phyloP scores from a whole-genome alignment of 2,329 filamentous ascomycete species.

The Trichoderma sp. region DNA sequence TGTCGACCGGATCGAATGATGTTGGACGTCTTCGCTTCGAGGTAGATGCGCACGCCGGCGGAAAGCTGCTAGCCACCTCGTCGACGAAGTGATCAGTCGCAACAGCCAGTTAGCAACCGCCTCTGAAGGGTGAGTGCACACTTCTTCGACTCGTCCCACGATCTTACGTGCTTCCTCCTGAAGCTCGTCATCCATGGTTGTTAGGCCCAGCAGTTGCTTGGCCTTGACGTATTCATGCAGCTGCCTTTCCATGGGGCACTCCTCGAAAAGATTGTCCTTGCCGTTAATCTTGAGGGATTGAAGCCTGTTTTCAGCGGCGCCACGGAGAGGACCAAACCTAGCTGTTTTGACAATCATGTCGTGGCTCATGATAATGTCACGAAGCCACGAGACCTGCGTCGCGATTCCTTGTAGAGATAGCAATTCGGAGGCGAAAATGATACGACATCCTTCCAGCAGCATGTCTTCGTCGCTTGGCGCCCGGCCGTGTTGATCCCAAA shows the following conservation, averaged over 20 bases:
- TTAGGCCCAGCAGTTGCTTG: slow-evolving; percentile 56
- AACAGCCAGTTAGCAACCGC: slow-evolving; percentile 58
- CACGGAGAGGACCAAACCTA: slow-evolving; percentile 50
- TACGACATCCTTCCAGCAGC: slow-evolving; percentile 59
- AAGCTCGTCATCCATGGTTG: slow-evolving; percentile 60
- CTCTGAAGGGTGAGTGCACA: slow-evolving; percentile 51
- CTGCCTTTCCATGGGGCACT: slow-evolving; percentile 56
- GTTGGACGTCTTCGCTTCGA: slow-evolving; percentile 55
- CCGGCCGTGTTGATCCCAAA: slow-evolving; percentile 43
- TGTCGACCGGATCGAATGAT: slow-evolving; percentile 50
- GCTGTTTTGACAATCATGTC: slow-evolving; percentile 46
- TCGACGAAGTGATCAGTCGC: slow-evolving; percentile 51
- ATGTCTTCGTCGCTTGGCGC: slow-evolving; percentile 54
- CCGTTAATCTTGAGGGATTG: slow-evolving; percentile 57
- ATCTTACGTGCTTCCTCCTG: slow-evolving; percentile 61
- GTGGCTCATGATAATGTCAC: slow-evolving; percentile 57
- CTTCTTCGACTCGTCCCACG: slow-evolving; percentile 57
- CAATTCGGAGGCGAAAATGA: slow-evolving; percentile 57
- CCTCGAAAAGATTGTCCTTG: slow-evolving; percentile 58
- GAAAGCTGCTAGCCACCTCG: slow-evolving; percentile 58
- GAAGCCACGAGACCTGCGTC: slow-evolving; percentile 54
- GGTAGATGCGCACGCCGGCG: slow-evolving; percentile 58
- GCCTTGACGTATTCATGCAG: slow-evolving; percentile 56
- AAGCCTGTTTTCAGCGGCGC: slow-evolving; percentile 49
- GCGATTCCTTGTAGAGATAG: slow-evolving; percentile 43